Percentiles rank a stretch among this genome's conserved stretches.
These are phyloP conservation scores for Nakaseomyces uthaithaninus DNA, from an alignment of 1,139 yeast species.

Conservation along the genomic window DNA sequence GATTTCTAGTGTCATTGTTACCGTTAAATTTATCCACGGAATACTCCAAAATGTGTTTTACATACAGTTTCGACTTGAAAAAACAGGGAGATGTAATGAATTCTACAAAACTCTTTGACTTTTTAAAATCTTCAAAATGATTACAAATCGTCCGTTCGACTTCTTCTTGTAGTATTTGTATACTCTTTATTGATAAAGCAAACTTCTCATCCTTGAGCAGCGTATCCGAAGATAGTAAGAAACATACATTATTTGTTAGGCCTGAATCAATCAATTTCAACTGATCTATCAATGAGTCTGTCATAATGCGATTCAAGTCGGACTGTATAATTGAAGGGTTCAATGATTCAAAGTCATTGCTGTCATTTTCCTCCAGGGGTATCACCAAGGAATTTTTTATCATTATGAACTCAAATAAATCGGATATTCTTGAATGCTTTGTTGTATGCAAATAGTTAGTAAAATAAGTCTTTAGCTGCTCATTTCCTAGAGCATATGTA, in stretches of 20 bases:
- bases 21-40: background rate
- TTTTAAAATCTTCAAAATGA: conserved; percentile 52
- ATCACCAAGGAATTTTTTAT: conserved; percentile 61
- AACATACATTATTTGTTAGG: conserved; percentile 15
- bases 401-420: conserved; percentile 51
- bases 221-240: conserved; percentile 9
- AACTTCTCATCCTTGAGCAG: conserved; percentile 10
- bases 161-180: conserved; percentile 49
- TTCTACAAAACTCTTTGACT: conserved; percentile 42
- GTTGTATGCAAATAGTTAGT: conserved; percentile 13
- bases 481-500: conserved; percentile 18
- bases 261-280: conserved; percentile 17
- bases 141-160: conserved; percentile 43
- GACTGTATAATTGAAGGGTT: background rate
- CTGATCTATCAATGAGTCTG: conserved; percentile 7
- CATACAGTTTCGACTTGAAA: conserved; percentile 14
- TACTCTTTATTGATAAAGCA: conserved; percentile 45
- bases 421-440: conserved; percentile 13
- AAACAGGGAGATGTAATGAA: conserved; percentile 25
- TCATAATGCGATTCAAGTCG: background rate
- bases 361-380: conserved; percentile 53
- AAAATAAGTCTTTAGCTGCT: conserved; percentile 15
- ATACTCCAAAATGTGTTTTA: conserved; percentile 11
- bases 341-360: background rate
- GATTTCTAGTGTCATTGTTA: background rate